phyloP scores from a whole-genome alignment of 805 yeast species.

The Ogataea corticis region DNA sequence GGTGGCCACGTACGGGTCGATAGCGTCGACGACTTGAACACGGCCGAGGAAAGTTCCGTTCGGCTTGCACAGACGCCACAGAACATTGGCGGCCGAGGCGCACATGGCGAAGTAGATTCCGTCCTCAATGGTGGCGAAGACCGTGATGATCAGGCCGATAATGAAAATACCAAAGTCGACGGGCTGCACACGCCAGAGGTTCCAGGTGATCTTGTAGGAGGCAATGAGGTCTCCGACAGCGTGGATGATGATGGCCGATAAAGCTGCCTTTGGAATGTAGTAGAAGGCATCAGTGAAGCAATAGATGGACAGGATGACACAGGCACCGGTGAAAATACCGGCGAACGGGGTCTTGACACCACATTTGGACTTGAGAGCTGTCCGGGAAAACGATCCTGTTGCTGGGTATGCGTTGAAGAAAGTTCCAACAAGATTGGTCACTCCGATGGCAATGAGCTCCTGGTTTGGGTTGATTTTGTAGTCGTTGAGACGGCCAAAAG shows the following conservation, averaged over 20 bases:
- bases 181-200: conserved; percentile 72
- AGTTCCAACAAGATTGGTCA: conserved; percentile 85
- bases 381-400: conserved; percentile 93
- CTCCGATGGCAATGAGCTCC: conserved; percentile 92
- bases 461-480: conserved; percentile 91
- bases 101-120: conserved; percentile 91
- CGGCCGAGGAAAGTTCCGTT: conserved; percentile 81
- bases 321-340: conserved; percentile 85
- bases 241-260: conserved; percentile 87
- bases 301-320: conserved; percentile 84
- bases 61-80: conserved; percentile 78
- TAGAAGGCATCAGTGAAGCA: conserved; percentile 80
- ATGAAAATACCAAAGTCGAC: conserved; percentile 72
- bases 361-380: conserved; percentile 92
- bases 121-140: conserved; percentile 76
- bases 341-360: conserved; percentile 94
- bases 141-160: conserved; percentile 70
- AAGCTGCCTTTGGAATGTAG: conserved; percentile 87
- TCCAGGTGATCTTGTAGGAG: conserved; percentile 63
- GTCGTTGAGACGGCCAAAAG: conserved; percentile 90
- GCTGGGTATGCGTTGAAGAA: conserved; percentile 94
- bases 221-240: conserved; percentile 88
- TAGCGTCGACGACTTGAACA: conserved; percentile 68
- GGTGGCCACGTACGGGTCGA: conserved; percentile 52
- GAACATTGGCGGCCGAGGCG: conserved; percentile 73